These are phyloP conservation scores for Vanderwaltozyma yarrowii DNA, from an alignment of 805 yeast genomes.

Conservation along the genomic window DNA sequence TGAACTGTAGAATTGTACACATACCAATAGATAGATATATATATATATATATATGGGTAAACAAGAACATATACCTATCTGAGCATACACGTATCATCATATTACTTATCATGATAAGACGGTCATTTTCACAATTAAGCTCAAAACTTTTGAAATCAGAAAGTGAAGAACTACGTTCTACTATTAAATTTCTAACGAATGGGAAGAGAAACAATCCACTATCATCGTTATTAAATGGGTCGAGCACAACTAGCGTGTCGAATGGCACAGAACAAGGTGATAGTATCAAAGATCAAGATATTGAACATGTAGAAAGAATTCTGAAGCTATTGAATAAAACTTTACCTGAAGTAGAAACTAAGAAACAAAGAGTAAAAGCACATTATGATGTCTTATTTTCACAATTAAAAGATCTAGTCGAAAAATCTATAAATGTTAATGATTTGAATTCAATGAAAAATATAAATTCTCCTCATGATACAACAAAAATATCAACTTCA, in stretches of 20 bases:
- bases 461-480: too few species aligned
- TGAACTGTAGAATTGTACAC: too few species aligned
- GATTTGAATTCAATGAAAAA: not conserved
- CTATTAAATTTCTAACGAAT: conserved; percentile 18
- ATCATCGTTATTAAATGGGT: not conserved
- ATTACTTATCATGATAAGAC: conserved; percentile 8
- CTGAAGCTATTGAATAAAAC: conserved; percentile 20
- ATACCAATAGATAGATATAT: too few species aligned
- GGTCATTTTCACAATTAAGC: conserved; percentile 15
- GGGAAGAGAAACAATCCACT: conserved; percentile 1
- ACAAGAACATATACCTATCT: too few species aligned
- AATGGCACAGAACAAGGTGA: not conserved
- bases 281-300: too few species aligned
- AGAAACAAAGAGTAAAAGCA: conserved; percentile 15
- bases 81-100: too few species aligned
- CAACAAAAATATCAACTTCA: too few species aligned
- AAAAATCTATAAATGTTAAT: conserved; percentile 8
- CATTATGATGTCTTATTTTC: conserved; percentile 23
- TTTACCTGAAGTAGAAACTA: conserved; percentile 17
- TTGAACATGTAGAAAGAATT: conserved; percentile 19
- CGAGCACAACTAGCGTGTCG: not conserved
- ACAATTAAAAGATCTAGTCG: conserved; percentile 18
- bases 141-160: conserved; percentile 13
- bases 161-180: conserved; percentile 16
- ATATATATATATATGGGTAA: too few species aligned